These are phyloP conservation scores for Alternaria solani DNA, from an alignment of 2,329 filamentous ascomycete genomes.

Conservation along the genomic window DNA sequence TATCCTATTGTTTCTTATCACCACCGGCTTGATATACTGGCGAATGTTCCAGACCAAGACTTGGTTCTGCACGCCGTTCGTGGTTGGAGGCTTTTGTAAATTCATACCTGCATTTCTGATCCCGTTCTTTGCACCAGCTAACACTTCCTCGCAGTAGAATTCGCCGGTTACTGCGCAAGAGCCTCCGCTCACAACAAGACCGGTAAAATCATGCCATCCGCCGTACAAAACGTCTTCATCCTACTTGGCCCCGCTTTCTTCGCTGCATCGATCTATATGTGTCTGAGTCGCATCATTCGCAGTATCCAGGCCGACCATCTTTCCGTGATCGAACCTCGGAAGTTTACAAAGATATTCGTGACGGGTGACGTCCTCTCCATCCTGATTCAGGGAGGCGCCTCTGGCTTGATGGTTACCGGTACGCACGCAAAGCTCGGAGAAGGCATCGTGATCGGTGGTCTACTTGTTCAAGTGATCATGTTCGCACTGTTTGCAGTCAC, in stretches of 20 bases:
- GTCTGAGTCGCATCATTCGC: background rate
- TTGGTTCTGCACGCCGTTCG: background rate
- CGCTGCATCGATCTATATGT: background rate
- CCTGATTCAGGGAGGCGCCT: constrained; percentile 53
- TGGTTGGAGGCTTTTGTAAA: background rate
- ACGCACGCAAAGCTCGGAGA: constrained; percentile 15
- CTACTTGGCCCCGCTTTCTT: background rate
- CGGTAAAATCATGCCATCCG: background rate
- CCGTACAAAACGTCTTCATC: background rate
- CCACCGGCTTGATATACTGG: background rate
- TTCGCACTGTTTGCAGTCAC: background rate
- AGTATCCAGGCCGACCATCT: background rate
- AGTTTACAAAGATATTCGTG: constrained; percentile 55
- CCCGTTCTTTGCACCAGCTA: background rate
- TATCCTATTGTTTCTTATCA: background rate
- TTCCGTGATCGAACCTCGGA: background rate
- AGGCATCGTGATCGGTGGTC: background rate
- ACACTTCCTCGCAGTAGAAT: background rate
- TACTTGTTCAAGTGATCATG: background rate
- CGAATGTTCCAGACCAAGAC: background rate
- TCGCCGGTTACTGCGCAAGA: background rate
- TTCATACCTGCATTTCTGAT: background rate
- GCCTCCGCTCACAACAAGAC: background rate
- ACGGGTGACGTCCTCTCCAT: constrained; percentile 55
- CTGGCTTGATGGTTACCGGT: constrained; percentile 46